phyloP scores from a whole-genome alignment of 164 flowering plant species.

The Kingdonia uniflora region DNA sequence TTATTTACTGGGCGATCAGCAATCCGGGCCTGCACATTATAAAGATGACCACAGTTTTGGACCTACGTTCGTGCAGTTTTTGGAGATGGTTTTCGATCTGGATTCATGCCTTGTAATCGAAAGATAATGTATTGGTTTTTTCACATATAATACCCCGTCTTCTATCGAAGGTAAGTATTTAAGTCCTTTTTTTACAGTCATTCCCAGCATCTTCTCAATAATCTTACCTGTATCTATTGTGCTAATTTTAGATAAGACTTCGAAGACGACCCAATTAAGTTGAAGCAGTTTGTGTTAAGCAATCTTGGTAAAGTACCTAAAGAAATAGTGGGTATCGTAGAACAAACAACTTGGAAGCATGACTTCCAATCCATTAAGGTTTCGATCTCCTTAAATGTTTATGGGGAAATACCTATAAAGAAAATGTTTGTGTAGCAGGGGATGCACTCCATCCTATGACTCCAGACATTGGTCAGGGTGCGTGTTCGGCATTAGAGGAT shows the following conservation, averaged over 20 bases:
- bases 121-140: slow-evolving; percentile 41
- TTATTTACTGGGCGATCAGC: slow-evolving; percentile 26
- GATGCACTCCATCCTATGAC: slow-evolving; percentile 61
- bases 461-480: slow-evolving; percentile 54
- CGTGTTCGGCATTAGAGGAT: slow-evolving; percentile 40
- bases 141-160: slow-evolving; percentile 27
- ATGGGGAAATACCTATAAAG: slow-evolving; percentile 26
- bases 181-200: too few relatives aligned
- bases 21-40: slow-evolving; percentile 28
- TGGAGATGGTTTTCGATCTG: slow-evolving; percentile 40
- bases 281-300: slow-evolving; percentile 33
- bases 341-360: slow-evolving; percentile 22
- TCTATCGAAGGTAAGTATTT: slow-evolving; percentile 13
- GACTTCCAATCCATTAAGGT: slow-evolving; percentile 16
- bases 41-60: slow-evolving; percentile 30
- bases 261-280: slow-evolving; percentile 17
- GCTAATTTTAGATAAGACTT: slow-evolving; percentile 11
- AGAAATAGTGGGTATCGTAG: slow-evolving; percentile 16
- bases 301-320: slow-evolving; percentile 28
- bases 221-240: background rate
- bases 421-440: slow-evolving; percentile 39
- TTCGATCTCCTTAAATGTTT: slow-evolving; percentile 33
- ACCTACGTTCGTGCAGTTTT: slow-evolving; percentile 22
- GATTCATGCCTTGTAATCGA: slow-evolving; percentile 40
- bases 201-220: background rate